Base-by-base conservation (phyloP, 106 monocot genomes). In the Dioscorea dumetorum region DNA sequence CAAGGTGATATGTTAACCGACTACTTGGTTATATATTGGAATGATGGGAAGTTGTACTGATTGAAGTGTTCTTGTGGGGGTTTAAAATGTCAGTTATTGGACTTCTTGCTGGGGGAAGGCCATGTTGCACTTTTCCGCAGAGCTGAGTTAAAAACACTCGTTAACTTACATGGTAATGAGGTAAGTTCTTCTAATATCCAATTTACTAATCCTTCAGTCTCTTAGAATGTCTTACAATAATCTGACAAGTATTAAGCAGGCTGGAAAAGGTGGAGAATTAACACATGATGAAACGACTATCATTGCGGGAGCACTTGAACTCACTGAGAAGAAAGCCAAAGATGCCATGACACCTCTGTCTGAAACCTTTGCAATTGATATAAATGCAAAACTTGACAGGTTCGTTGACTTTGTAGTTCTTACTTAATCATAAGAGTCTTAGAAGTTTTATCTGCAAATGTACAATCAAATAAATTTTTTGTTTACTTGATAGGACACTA, bases 251-350 rank as follows among this genome's bases (percentile, higher is more conserved):
- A 78, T 9, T 69, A 12, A 60, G 67, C 83, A 97, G 99, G 99
- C 99, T 73, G 99, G 99, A 22, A 99, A 93, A 83, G 99, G 99
- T 63, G 99, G 99, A 58, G 99, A 99, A 70, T 78, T 99, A 53
- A 99, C 99, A 10, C 93, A 93, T 83, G 99, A 99, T 75, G 99
- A 99, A 69, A 99, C 99, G 67, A 99, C 99, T 20, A 99, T 99
- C 34, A 99, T 99, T 72, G 87, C 92, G 57, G 99, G 99, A 70
- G 99, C 99, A 57, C 93, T 99, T 50, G 99, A 90, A 61, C 90
- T 99, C 33, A 79, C 77, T 21, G 78, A 76, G 33, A 99, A 99
- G 68, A 93, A 61, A 23, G 93, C 85, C 51, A 81, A 63, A 60
- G 93, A 99, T 93, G 75, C 90, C 69, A 99, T 99, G 99, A 99